Conservation (phyloP, 202 grass and related monocot species). For the Bolboschoenoplectus hybrid region DNA sequence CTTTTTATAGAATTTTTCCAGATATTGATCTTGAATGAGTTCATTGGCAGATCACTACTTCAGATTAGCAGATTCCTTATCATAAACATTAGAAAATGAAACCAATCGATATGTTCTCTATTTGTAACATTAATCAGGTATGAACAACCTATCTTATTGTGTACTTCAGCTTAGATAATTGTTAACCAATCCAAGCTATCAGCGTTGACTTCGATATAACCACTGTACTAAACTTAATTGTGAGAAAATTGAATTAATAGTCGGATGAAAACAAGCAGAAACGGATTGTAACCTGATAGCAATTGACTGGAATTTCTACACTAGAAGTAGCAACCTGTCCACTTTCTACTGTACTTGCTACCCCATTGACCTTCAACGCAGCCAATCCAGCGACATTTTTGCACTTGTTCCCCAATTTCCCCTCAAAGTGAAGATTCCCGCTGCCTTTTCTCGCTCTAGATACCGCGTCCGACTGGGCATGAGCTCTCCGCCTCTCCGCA, state of each 20-base stretch:
- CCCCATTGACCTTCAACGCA: conserved; percentile 36
- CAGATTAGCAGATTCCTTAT: conserved; percentile 13
- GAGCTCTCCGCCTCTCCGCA: conserved; percentile 3
- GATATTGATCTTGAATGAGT: background rate
- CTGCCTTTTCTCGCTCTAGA: conserved; percentile 1
- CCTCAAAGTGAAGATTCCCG: conserved; percentile 13
- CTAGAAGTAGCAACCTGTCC: conserved; percentile 41
- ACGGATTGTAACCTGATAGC: conserved; percentile 71
- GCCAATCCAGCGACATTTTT: conserved; percentile 38
- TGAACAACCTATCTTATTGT: background rate
- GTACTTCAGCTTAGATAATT: background rate
- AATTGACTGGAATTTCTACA: conserved; percentile 94
- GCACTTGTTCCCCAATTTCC: conserved; percentile 35
- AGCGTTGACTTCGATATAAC: background rate
- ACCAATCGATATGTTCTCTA: background rate
- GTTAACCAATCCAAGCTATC: background rate
- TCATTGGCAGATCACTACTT: background rate
- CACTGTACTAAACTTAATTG: background rate
- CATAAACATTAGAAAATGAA: background rate
- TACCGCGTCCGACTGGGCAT: conserved; percentile 35
- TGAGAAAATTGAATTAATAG: background rate
- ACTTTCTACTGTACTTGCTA: conserved; percentile 46
- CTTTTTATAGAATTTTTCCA: background rate
- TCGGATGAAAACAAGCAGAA: conserved; percentile 1
- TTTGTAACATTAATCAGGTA: conserved; percentile 5